These are phyloP conservation scores for Aspergillus pseudoglaucus DNA, from an alignment of 2,329 filamentous ascomycete species.

Conservation along the genomic window DNA sequence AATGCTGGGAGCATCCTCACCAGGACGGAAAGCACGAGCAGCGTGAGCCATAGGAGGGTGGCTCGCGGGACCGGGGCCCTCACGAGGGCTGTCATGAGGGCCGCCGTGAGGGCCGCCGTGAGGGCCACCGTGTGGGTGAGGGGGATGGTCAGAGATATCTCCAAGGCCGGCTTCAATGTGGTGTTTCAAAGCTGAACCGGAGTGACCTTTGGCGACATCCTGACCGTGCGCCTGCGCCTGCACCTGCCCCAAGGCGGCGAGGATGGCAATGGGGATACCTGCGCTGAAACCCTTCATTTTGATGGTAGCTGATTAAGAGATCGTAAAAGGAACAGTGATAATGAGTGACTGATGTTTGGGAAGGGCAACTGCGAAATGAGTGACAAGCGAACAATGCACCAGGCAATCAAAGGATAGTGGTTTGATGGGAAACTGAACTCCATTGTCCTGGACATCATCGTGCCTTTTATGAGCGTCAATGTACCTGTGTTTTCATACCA, in stretches of 20 bases:
- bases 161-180: neutral
- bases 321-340: neutral
- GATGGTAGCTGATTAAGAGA: conserved; percentile 1
- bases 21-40: neutral
- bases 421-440: neutral
- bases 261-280: conserved; percentile 30
- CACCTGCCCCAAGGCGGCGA: conserved; percentile 26
- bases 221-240: conserved; percentile 6
- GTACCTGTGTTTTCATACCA: neutral
- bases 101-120: conserved; percentile 6
- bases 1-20: neutral
- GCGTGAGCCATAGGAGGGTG: neutral
- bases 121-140: conserved; percentile 2
- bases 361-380: neutral
- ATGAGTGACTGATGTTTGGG: neutral
- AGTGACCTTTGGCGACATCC: conserved; percentile 1
- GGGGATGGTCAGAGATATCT: neutral
- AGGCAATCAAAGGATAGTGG: neutral
- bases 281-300: conserved; percentile 32
- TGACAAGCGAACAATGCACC: neutral
- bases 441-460: neutral
- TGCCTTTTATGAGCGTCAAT: neutral
- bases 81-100: conserved; percentile 16
- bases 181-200: conserved; percentile 1
- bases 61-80: conserved; percentile 2